Evolutionary conservation across 2,329 filamentous ascomycete genomes (phyloP), one percentile per base, ranked within the genome.

Genomic region (Penicillium sp.): DNA sequence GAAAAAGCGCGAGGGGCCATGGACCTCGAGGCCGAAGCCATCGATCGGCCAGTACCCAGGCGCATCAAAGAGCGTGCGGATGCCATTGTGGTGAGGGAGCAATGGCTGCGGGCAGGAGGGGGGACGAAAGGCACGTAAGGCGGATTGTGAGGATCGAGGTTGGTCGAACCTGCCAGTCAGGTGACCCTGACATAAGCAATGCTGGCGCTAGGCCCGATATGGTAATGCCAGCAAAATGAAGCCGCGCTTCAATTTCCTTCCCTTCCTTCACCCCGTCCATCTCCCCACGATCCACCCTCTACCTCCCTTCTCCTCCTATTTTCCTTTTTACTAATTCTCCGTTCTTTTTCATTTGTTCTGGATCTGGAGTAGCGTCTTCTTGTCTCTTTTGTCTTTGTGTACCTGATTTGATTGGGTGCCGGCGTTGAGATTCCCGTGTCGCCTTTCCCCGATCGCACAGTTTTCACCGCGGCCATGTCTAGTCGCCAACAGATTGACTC

Each of bases 401-500:
- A 50, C 60, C 53, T 39, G 33, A 37, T 55, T 59, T 26, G 43
- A 61, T 56, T 59, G 49, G 59, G 59, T 66, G 45, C 62, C 61
- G 60, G 65, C 64, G 64, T 69, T 67, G 51, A 63, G 61, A 61
- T 67, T 64, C 59, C 54, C 33, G 49, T 63, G 53, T 64, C 63
- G 57, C 62, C 59, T 67, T 60, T 62, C 57, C 62, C 43, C 55
- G 62, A 61, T 67, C 54, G 50, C 62, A 65, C 55, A 64, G 25
- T 39, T 52, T 57, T 61, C 62, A 63, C 65, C 59, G 59, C 61
- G 65, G 71, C 53, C 57, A 80, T 80, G 78, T 77, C 76, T 50
- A 77, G 67, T 70, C 73, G 76, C 62, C 74, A 72, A 67, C 75
- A 76, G 64, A 75, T 78, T 55, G 78, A 80, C 64, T 78, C 77